These are phyloP conservation scores for Trichoderma cornu-damae DNA, from an alignment of 2,329 filamentous ascomycete genomes.

Conservation along the genomic window DNA sequence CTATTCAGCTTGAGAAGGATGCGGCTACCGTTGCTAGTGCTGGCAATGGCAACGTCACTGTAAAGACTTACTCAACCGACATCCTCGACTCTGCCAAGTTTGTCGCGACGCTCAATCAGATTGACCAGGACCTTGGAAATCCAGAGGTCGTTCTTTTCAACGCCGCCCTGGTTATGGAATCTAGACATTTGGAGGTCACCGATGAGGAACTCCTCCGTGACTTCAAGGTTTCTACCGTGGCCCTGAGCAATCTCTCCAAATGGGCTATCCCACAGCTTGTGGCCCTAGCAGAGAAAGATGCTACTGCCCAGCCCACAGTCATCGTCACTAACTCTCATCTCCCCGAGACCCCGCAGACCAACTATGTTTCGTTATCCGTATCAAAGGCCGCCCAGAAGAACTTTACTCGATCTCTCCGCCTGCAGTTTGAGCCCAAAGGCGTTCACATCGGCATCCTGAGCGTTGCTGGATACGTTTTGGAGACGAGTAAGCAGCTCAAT, in stretches of 20 bases:
- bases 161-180: conserved; percentile 43
- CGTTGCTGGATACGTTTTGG: conserved; percentile 35
- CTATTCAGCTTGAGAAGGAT: conserved; percentile 36
- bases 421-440: conserved; percentile 34
- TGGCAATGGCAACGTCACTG: conserved; percentile 26
- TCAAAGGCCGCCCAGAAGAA: conserved; percentile 50
- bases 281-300: conserved; percentile 29
- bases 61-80: conserved; percentile 43
- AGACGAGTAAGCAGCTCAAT: conserved; percentile 17
- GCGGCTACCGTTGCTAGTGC: conserved; percentile 31
- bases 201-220: conserved; percentile 45
- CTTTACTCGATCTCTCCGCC: conserved; percentile 41
- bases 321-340: conserved; percentile 46
- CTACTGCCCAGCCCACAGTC: conserved; percentile 38
- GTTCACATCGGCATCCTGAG: conserved; percentile 45
- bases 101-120: conserved; percentile 35
- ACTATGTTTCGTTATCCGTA: conserved; percentile 46
- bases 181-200: conserved; percentile 37
- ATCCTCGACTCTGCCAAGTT: conserved; percentile 38
- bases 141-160: conserved; percentile 49
- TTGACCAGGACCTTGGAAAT: conserved; percentile 37
- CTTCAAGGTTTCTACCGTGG: conserved; percentile 45
- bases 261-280: conserved; percentile 42
- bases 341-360: conserved; percentile 42
- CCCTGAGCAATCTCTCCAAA: conserved; percentile 42